phyloP scores from a whole-genome alignment of 2,329 filamentous ascomycete genomes.

The Tolypocladium tropicale region DNA sequence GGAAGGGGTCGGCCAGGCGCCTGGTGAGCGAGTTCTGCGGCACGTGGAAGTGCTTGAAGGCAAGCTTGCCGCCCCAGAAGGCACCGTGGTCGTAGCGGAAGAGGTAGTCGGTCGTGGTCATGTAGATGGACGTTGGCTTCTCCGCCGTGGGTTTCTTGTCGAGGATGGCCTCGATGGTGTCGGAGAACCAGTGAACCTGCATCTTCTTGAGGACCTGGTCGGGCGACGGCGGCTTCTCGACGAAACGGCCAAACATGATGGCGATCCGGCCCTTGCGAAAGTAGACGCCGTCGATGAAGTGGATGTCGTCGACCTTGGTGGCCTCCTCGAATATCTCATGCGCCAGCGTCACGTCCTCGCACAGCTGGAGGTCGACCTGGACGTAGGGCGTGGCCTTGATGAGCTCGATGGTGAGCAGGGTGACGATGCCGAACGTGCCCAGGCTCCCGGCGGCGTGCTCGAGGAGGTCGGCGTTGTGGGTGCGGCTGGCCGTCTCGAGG shows the following conservation, averaged over 20 bases:
- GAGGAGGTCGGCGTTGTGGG: constrained; percentile 38
- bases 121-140: constrained; percentile 13
- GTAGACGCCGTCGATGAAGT: constrained; percentile 49
- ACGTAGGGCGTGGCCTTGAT: constrained; percentile 36
- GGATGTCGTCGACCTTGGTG: constrained; percentile 17
- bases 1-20: constrained; percentile 39
- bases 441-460: constrained; percentile 41
- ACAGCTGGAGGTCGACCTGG: constrained; percentile 35
- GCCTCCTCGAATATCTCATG: constrained; percentile 26
- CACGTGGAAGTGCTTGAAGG: constrained; percentile 39
- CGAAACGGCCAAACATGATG: constrained; percentile 39
- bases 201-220: constrained; percentile 26
- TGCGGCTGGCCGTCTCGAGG: constrained; percentile 34
- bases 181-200: constrained; percentile 19
- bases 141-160: constrained; percentile 13
- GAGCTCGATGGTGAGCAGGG: constrained; percentile 41
- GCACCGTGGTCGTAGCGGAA: constrained; percentile 47
- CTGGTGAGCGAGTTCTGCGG: constrained; percentile 40
- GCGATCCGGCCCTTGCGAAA: constrained; percentile 35
- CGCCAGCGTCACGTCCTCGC: constrained; percentile 17
- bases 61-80: constrained; percentile 42
- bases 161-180: constrained; percentile 15
- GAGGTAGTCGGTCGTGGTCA: constrained; percentile 41
- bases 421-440: constrained; percentile 46
- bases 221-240: constrained; percentile 31